Evolutionary conservation across 2,329 filamentous ascomycete genomes (phyloP).

Genomic region (Stemphylium beticola): DNA sequence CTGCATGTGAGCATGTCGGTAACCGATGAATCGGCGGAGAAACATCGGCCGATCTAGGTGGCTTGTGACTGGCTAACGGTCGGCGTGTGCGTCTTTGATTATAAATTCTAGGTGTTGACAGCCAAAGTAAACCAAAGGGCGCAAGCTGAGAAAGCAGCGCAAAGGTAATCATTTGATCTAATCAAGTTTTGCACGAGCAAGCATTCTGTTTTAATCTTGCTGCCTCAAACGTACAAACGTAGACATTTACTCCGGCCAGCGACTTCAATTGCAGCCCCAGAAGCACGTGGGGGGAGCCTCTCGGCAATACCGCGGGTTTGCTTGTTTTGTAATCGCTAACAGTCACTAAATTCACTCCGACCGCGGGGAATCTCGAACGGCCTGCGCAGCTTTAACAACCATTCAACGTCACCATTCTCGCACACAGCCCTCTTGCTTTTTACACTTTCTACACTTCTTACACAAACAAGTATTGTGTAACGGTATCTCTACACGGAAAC

Average conservation of each 20-base stretch:
- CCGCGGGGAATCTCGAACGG: constrained; percentile 25
- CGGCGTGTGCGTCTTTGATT: neutral
- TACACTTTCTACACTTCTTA: constrained; percentile 3
- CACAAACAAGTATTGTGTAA: neutral
- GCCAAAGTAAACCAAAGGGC: neutral
- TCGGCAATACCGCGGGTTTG: constrained; percentile 13
- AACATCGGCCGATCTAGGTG: constrained; percentile 1
- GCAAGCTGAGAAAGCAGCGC: neutral
- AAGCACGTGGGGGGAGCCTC: constrained; percentile 8
- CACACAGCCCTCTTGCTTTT: constrained; percentile 12
- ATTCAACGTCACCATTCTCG: constrained; percentile 27
- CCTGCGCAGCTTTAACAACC: constrained; percentile 10
- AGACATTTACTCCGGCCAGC: neutral
- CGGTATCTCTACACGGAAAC: neutral
- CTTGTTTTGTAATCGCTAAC: constrained; percentile 17
- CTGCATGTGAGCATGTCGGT: neutral
- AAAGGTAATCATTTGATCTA: neutral
- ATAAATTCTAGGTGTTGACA: neutral
- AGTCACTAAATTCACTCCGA: constrained; percentile 16
- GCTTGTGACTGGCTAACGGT: neutral
- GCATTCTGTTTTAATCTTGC: too few relatives aligned
- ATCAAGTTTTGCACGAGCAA: neutral
- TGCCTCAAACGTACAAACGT: neutral
- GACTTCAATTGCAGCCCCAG: neutral
- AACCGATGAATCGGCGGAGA: constrained; percentile 1